Base-by-base conservation (phyloP, 1,139 yeast species). In the Candida mesenterica region DNA sequence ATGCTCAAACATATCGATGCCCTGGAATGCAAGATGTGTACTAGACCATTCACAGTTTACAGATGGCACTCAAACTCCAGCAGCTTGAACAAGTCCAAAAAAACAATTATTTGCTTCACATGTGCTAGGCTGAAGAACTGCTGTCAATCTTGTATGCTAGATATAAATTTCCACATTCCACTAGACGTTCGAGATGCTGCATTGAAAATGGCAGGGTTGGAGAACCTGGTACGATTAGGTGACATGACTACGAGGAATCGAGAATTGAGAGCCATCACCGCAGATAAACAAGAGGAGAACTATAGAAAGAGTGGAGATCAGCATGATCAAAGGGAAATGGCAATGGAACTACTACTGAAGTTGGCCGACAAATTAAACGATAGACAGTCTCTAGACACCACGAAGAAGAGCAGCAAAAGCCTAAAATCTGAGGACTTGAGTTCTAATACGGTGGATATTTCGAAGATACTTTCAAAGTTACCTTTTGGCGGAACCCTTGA, bases 141-240 rank as follows among this genome's bases (percentile, higher is more conserved):
- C 46, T 92, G 98, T 53, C 97, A 92, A 55, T 63, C 80, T 15
- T 92, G 98, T 55, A 75, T 88, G 77, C 61, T 85, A 29, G 97
- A 92, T 61, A 65, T 88, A 33, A 76, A 82, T 17, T 86, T 81
- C 62, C 85, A 89, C 4, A 75, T 92, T 17, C 90, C 96, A 0
- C 57, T 88, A 13, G 79, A 82, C 14, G 65, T 89, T 6, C 64
- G 97, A 41, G 97, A 90, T 49, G 79, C 90, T 2, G 88, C 96
- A 1, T 60, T 89, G 50, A 79, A 80, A 50, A 71, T 88, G 74
- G 84, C 92, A 4, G 85, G 84, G 6, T 59, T 74, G 13, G 70
- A 67, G 12, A 60, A 63, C 28, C 57, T 24, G 14, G 25, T 31
- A 15, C 52, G 29, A 26, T 15, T 34, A n/a, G 31, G 34, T n/a